These are phyloP conservation scores for Gracilaria gracilis DNA, from an alignment of 23 red algal species.

Conservation along the genomic window DNA sequence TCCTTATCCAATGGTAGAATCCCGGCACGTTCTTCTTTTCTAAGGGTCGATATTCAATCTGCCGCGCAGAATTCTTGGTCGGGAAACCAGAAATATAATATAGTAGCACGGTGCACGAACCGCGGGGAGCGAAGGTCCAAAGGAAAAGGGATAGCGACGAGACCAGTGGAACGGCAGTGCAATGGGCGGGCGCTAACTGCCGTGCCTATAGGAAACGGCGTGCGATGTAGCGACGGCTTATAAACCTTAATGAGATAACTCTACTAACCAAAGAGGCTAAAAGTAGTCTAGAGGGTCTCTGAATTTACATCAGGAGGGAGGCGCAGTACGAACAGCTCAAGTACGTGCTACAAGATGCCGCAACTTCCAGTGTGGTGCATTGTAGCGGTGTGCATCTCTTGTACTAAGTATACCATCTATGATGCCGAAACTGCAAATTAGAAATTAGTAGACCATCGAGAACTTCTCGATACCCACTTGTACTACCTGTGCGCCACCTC, in stretches of 20 bases:
- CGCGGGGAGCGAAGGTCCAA: background rate
- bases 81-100: too few species aligned
- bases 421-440: too few species aligned
- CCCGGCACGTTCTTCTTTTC: too few species aligned
- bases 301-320: background rate
- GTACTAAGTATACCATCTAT: background rate
- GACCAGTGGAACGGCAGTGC: conserved; percentile 3
- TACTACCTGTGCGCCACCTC: too few species aligned
- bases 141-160: background rate
- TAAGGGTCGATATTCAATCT: too few species aligned
- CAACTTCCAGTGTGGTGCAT: background rate
- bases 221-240: background rate
- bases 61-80: too few species aligned
- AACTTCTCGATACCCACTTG: too few species aligned
- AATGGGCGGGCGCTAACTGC: background rate
- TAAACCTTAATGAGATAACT: background rate
- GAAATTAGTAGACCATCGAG: too few species aligned
- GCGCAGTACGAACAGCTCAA: background rate
- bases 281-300: background rate
- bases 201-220: conserved; percentile 31
- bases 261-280: background rate
- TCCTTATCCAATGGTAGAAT: too few species aligned
- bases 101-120: conserved; percentile 2
- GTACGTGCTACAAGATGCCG: background rate
- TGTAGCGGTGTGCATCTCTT: background rate